A percentile compares a stretch with the other conserved stretches of the same genome.
Conservation (phyloP, 305 asterid genomes). For the Fraxinus nigra region DNA sequence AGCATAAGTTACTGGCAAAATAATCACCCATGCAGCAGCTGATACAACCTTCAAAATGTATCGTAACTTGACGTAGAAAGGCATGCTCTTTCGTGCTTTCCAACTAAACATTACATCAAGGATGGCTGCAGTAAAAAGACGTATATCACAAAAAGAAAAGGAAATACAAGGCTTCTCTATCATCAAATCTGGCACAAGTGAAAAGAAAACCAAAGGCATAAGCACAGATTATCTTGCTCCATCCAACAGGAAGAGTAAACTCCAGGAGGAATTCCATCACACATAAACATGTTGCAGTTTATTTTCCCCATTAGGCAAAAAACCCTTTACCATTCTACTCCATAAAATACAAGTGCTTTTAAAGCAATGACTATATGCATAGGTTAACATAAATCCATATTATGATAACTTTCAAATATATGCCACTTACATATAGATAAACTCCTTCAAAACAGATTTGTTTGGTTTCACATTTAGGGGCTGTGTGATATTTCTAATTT, state of each 20-base stretch:
- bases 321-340: background rate
- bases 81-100: conserved; percentile 94
- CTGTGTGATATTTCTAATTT: background rate
- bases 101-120: conserved; percentile 85
- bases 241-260: conserved; percentile 1
- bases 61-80: conserved; percentile 88
- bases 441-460: background rate
- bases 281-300: conserved; percentile 3
- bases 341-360: background rate
- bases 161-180: conserved; percentile 1
- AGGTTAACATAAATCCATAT: background rate
- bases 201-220: conserved; percentile 6
- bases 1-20: conserved; percentile 95
- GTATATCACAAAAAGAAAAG: conserved; percentile 23
- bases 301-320: background rate
- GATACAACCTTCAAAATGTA: conserved; percentile 79
- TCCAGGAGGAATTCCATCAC: conserved; percentile 9
- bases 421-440: background rate
- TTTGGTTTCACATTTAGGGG: background rate
- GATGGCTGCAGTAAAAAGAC: conserved; percentile 55
- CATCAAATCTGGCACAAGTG: conserved; percentile 1
- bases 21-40: conserved; percentile 95
- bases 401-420: background rate
- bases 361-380: background rate
- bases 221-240: conserved; percentile 2